Evolutionary conservation across 1,284 basidiomycete genomes (phyloP).

Genomic region (Ceratobasidium sp.): DNA sequence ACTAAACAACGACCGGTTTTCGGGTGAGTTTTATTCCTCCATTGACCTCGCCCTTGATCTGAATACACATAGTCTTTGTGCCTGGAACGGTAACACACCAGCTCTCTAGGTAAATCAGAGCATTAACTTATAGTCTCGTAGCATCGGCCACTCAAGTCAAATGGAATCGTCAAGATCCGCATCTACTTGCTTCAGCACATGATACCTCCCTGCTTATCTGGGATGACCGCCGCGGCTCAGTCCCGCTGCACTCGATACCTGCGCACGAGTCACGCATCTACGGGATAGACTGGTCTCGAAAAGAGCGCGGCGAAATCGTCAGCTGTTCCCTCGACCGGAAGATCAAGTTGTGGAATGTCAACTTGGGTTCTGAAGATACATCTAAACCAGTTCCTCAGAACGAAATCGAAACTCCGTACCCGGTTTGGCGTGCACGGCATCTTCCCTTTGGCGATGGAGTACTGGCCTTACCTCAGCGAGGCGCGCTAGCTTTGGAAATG

Average conservation of each 20-base stretch:
- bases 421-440: slow-evolving; percentile 94
- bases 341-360: slow-evolving; percentile 84
- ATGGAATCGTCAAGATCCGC: slow-evolving; percentile 89
- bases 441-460: slow-evolving; percentile 94
- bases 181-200: slow-evolving; percentile 90
- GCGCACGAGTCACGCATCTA: slow-evolving; percentile 93
- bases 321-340: slow-evolving; percentile 94
- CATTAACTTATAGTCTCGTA: slow-evolving; percentile 53
- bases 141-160: slow-evolving; percentile 94
- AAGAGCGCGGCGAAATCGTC: slow-evolving; percentile 78
- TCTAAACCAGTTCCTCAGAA: slow-evolving; percentile 39
- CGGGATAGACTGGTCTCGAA: slow-evolving; percentile 93
- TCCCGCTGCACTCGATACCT: slow-evolving; percentile 79
- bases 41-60: neutral
- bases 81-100: slow-evolving; percentile 73
- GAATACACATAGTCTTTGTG: slow-evolving; percentile 62
- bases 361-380: slow-evolving; percentile 48
- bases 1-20: slow-evolving; percentile 33
- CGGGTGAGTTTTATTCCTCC: slow-evolving; percentile 9
- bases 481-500: slow-evolving; percentile 88
- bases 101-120: neutral
- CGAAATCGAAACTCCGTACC: slow-evolving; percentile 81
- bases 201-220: slow-evolving; percentile 85
- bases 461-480: slow-evolving; percentile 90
- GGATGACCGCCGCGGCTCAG: slow-evolving; percentile 85